These are phyloP conservation scores for Linderina pennispora DNA, from an alignment of 192 early-diverging fungal genomes.

Conservation along the genomic window DNA sequence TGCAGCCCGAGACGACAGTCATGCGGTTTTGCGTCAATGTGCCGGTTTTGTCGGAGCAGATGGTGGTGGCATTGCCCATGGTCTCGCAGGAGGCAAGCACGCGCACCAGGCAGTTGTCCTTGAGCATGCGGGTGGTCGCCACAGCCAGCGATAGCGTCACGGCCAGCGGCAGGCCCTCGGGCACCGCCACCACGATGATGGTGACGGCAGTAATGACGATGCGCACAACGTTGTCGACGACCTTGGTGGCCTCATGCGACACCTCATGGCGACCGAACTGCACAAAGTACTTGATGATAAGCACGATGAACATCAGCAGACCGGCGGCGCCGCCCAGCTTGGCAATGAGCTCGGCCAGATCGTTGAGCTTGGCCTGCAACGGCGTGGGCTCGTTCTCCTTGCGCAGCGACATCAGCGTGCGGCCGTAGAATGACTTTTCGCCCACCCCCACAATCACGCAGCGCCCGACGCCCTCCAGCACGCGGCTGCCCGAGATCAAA, in stretches of 20 bases:
- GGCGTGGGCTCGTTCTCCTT: conserved; percentile 85
- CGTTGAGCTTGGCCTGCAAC: conserved; percentile 84
- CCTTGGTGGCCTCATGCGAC: conserved; percentile 40
- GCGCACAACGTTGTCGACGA: conserved; percentile 61
- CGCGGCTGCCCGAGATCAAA: conserved; percentile 88
- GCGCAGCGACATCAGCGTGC: conserved; percentile 81
- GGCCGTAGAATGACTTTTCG: conserved; percentile 81
- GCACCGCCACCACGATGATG: conserved; percentile 95
- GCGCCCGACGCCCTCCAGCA: conserved; percentile 80
- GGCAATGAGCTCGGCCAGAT: conserved; percentile 86
- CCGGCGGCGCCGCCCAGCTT: conserved; percentile 87
- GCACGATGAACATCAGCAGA: conserved; percentile 75
- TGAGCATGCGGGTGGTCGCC: conserved; percentile 91
- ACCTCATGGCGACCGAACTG: conserved; percentile 40
- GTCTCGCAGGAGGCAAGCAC: conserved; percentile 96
- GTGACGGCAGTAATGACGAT: conserved; percentile 91
- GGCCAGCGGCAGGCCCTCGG: conserved; percentile 96
- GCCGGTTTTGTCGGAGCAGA: conserved; percentile 99
- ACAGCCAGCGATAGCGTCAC: conserved; percentile 94
- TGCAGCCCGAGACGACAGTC: conserved; percentile 87
- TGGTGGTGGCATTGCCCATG: conserved; percentile 97
- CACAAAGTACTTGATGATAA: conserved; percentile 86
- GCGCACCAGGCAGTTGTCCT: conserved; percentile 96
- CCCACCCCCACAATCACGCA: conserved; percentile 86
- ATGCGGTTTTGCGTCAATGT: conserved; percentile 97